A percentile compares a stretch with the other conserved stretches of the same genome.
These are phyloP conservation scores for Pistacia integerrima DNA, from an alignment of 345 rosid genomes.

Conservation along the genomic window DNA sequence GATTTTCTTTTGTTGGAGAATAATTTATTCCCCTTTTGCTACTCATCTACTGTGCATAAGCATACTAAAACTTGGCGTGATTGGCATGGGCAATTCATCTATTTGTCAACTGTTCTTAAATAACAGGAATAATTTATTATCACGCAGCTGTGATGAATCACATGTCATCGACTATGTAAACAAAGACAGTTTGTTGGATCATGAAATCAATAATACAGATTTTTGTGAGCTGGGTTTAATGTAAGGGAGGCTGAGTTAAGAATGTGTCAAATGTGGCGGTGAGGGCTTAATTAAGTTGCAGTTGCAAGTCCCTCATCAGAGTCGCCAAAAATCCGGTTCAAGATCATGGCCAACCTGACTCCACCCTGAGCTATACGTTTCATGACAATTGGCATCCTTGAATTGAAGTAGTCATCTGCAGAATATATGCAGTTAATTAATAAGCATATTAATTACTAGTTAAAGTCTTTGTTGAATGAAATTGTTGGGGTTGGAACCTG, in stretches of 20 bases:
- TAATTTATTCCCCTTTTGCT: slow-evolving; percentile 8
- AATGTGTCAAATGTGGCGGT: neutral
- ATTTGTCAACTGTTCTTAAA: neutral
- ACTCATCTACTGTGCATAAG: neutral
- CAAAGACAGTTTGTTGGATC: neutral
- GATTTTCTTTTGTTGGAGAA: too few relatives aligned
- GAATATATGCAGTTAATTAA: too few relatives aligned
- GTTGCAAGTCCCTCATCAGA: slow-evolving; percentile 42
- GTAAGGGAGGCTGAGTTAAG: neutral
- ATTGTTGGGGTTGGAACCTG: slow-evolving; percentile 41
- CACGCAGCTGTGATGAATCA: neutral
- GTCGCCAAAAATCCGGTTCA: slow-evolving; percentile 64
- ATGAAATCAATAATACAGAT: neutral
- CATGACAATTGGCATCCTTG: slow-evolving; percentile 89
- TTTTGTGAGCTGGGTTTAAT: neutral
- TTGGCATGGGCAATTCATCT: neutral
- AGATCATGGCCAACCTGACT: slow-evolving; percentile 79
- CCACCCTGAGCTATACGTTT: slow-evolving; percentile 95
- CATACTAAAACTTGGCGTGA: neutral
- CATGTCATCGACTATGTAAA: neutral
- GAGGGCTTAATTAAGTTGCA: slow-evolving; percentile 37
- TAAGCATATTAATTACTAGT: neutral
- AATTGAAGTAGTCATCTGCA: slow-evolving; percentile 82
- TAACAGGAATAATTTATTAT: neutral
- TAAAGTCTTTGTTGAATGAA: neutral